Percentiles rank a stretch among this genome's conserved stretches.
phyloP scores from a whole-genome alignment of 75 land plant genomes.

The Larix kaempferi region DNA sequence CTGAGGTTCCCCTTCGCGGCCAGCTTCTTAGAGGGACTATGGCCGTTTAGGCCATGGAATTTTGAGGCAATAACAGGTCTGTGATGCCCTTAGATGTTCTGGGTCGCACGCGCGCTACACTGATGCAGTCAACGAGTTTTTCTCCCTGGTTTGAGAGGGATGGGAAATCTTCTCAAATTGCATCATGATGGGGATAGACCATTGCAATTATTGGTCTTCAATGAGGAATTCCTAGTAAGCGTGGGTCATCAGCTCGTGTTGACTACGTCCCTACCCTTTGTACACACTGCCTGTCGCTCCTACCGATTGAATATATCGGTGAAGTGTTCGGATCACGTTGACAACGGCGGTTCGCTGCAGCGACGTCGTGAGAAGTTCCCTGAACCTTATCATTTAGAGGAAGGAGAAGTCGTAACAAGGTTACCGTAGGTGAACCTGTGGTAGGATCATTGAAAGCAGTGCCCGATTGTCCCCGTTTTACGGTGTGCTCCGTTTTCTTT shows the following conservation, averaged over 20 bases:
- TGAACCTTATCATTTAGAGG: background rate
- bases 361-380: conserved; percentile 7
- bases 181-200: conserved; percentile 40
- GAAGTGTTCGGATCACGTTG: conserved; percentile 26
- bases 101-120: conserved; percentile 47
- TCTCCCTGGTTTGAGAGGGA: conserved; percentile 17
- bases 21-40: conserved; percentile 54
- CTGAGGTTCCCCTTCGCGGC: conserved; percentile 34
- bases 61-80: conserved; percentile 83
- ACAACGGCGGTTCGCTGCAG: background rate
- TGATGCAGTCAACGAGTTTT: conserved; percentile 30
- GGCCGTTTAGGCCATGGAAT: conserved; percentile 47
- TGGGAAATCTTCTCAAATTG: conserved; percentile 30
- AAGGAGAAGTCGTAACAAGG: no score
- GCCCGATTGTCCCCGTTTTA: no score
- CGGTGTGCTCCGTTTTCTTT: no score
- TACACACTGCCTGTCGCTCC: conserved; percentile 21
- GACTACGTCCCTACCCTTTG: conserved; percentile 25
- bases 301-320: conserved; percentile 30
- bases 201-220: conserved; percentile 41
- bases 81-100: conserved; percentile 67
- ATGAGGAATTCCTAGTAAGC: conserved; percentile 37
- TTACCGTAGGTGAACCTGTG: no score
- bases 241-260: conserved; percentile 23
- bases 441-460: no score